These are phyloP conservation scores for Ophiostoma sp. DNA, from an alignment of 2,329 filamentous ascomycete species.

Conservation along the genomic window DNA sequence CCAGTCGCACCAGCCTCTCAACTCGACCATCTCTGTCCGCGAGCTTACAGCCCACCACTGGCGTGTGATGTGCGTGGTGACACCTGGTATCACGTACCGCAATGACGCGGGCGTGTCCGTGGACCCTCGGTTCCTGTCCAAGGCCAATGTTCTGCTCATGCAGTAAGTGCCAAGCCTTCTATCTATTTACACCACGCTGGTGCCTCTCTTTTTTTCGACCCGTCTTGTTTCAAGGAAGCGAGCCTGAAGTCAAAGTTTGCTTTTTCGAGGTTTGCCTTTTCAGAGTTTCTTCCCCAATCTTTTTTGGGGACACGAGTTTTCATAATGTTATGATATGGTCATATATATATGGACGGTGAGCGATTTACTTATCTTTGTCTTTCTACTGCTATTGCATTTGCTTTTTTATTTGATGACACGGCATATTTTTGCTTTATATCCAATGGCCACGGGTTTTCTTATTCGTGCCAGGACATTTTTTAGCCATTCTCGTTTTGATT, in stretches of 20 bases:
- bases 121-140: conserved; percentile 46
- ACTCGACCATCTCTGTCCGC: conserved; percentile 43
- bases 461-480: background rate
- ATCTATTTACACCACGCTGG: background rate
- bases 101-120: conserved; percentile 52
- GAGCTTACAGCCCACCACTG: conserved; percentile 52
- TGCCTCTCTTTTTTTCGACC: background rate
- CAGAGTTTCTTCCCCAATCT: background rate
- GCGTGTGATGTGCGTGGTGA: conserved; percentile 55
- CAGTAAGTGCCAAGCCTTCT: conserved; percentile 16
- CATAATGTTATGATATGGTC: background rate
- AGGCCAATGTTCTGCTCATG: conserved; percentile 53
- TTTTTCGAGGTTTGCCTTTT: no score
- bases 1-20: conserved; percentile 50
- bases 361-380: background rate
- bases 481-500: background rate
- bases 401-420: background rate
- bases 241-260: background rate
- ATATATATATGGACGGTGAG: background rate
- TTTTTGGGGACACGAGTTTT: background rate
- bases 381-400: background rate
- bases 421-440: background rate
- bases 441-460: background rate
- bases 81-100: conserved; percentile 55
- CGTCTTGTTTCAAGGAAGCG: background rate